These are phyloP conservation scores for Pelagophyceae sp. DNA, from an alignment of 352 stramenopile species.

Conservation along the genomic window DNA sequence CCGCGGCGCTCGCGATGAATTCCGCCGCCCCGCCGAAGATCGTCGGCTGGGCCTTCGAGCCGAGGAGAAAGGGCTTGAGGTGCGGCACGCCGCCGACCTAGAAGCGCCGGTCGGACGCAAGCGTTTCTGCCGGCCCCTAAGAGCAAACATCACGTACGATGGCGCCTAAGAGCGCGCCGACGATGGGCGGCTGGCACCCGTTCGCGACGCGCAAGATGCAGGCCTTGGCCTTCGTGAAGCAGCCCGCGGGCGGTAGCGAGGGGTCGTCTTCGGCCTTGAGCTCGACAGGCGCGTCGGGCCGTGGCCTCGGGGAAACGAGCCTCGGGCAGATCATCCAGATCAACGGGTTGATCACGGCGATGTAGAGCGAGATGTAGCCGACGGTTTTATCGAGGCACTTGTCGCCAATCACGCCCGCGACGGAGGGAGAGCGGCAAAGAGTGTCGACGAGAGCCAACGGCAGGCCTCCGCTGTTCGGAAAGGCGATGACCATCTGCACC, in stretches of 20 bases:
- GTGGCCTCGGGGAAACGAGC: background rate
- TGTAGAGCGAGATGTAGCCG: constrained; percentile 1
- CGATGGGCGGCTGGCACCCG: background rate
- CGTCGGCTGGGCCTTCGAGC: background rate
- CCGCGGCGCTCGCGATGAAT: background rate
- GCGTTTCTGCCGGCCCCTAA: too few relatives aligned
- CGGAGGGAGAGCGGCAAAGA: background rate
- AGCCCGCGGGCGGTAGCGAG: too few relatives aligned
- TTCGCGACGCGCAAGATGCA: background rate
- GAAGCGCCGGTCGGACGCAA: too few relatives aligned
- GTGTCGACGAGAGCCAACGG: background rate
- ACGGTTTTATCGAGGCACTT: background rate
- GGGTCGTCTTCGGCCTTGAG: background rate
- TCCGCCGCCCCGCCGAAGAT: background rate
- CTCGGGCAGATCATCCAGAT: background rate
- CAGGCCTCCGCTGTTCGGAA: background rate
- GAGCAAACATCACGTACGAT: too few relatives aligned
- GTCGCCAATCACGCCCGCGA: background rate
- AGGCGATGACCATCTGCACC: background rate
- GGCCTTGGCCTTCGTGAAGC: too few relatives aligned
- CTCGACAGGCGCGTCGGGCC: too few relatives aligned
- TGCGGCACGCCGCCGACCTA: background rate
- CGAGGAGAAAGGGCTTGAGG: background rate
- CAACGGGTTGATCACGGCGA: background rate
- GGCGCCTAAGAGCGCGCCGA: background rate